Evolutionary conservation across 1,139 yeast genomes (phyloP), one percentile per base, ranked within the genome.

Genomic region (Protomyces pachydermus): DNA sequence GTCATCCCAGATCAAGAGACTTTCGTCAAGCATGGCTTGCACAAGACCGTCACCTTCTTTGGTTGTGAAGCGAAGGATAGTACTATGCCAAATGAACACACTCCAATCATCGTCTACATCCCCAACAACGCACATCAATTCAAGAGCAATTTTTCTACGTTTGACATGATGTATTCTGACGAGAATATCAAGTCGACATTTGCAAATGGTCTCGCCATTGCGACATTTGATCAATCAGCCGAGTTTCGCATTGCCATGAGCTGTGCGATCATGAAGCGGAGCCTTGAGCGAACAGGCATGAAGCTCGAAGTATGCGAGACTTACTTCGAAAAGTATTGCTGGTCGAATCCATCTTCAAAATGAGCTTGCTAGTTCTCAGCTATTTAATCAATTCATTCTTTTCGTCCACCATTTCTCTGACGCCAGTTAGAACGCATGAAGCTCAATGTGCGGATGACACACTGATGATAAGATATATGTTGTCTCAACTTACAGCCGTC

Each of bases 191-290:
- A 80, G 60, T 79, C 80, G 1, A 81, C 90, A 79, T 84, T 91
- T 70, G 77, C 80, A 69, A 91, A 91, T 72, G 97, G 97, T 12
- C 89, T 86, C 73, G 95, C 88, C 73, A 82, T 83, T 28, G 84
- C 87, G 18, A 82, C 95, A 1, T 83, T 90, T 72, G 80, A 81
- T 69, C 90, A 89, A 74, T 77, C 89, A 71, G 74, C 78, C 3
- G 85, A 87, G 64, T 91, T 91, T 87, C 80, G 83, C 56, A 81
- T 87, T 12, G 91, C 98, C 79, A 83, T 91, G 62, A 90, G 91
- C 1, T 91, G 98, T 79, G 97, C 97, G 8, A 83, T 91, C 62
- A 80, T 91, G 66, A 86, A 91, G 76, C 85, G 97, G 74, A 84
- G 86, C 61, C 87, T 87, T 71, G 95, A 91, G 77, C 81, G 95